Evolutionary conservation across 2,329 filamentous ascomycete genomes (phyloP).

Genomic region (Ceratocystis cubensis): DNA sequence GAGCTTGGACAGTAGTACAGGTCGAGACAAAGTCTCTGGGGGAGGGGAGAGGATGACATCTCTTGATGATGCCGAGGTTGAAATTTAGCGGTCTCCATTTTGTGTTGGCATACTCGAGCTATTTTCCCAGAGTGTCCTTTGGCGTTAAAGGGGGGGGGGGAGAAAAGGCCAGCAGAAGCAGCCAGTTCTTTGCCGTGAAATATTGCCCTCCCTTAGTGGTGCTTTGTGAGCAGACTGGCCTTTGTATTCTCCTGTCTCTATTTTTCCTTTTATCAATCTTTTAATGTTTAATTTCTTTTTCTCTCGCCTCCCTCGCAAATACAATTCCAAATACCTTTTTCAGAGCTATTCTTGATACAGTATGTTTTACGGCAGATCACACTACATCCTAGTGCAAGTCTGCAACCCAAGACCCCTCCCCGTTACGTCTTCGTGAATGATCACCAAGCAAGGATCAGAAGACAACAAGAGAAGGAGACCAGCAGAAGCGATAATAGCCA

Average conservation of each 20-base stretch:
- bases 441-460: neutral
- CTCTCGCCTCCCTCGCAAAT: neutral
- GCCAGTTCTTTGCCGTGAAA: too few species aligned
- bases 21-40: neutral
- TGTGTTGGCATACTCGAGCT: too few species aligned
- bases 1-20: neutral
- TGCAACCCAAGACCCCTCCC: neutral
- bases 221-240: neutral
- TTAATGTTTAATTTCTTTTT: too few species aligned
- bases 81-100: neutral
- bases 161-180: too few species aligned
- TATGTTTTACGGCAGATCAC: constrained; percentile 6
- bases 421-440: neutral
- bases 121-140: too few species aligned
- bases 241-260: neutral
- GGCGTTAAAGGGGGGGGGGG: too few species aligned
- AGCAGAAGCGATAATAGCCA: too few species aligned
- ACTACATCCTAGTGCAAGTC: constrained; percentile 7
- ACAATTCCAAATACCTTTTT: neutral
- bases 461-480: neutral
- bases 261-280: neutral
- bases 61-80: too few species aligned
- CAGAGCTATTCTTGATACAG: neutral
- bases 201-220: neutral
- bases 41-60: neutral